A percentile compares a stretch with the other conserved stretches of the same genome.
These are phyloP conservation scores for Naganishia onofrii DNA, from an alignment of 768 basidiomycete genomes.

Conservation along the genomic window DNA sequence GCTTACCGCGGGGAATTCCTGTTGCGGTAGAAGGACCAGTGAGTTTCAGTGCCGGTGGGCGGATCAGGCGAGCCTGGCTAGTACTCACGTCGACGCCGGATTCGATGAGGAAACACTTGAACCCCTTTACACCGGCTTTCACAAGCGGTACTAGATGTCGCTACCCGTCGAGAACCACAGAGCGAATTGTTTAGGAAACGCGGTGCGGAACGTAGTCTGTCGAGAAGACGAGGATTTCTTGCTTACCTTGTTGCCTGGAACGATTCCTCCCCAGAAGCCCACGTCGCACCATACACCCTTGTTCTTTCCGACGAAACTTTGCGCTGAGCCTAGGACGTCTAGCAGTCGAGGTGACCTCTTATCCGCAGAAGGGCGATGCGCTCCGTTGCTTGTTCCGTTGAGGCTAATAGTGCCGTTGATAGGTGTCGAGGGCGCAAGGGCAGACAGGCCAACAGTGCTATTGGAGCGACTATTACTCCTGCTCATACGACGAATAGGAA, in stretches of 20 bases:
- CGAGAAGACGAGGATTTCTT: no score
- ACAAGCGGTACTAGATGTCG: slow-evolving; percentile 71
- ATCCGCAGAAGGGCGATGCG: background rate
- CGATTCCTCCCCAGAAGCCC: slow-evolving; percentile 91
- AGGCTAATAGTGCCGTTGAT: background rate
- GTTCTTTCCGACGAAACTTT: slow-evolving; percentile 17
- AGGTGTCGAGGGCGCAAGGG: background rate
- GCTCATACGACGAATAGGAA: slow-evolving; percentile 8
- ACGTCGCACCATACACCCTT: slow-evolving; percentile 65
- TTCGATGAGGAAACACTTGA: slow-evolving; percentile 94
- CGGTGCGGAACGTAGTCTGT: background rate
- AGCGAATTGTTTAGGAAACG: background rate
- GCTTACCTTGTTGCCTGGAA: slow-evolving; percentile 80
- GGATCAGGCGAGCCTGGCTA: background rate
- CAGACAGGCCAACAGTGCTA: background rate
- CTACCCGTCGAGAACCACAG: slow-evolving; percentile 52
- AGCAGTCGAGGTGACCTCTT: background rate
- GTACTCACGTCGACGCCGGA: slow-evolving; percentile 82
- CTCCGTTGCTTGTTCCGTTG: background rate
- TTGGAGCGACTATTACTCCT: slow-evolving; percentile 13
- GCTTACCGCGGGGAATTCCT: slow-evolving; percentile 90
- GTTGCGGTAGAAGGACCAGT: background rate
- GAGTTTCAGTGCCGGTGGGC: background rate
- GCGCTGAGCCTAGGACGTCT: slow-evolving; percentile 26
- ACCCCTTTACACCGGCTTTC: slow-evolving; percentile 80